Base-by-base conservation (phyloP, 495 filamentous ascomycete species). In the Oidiodendron maius region DNA sequence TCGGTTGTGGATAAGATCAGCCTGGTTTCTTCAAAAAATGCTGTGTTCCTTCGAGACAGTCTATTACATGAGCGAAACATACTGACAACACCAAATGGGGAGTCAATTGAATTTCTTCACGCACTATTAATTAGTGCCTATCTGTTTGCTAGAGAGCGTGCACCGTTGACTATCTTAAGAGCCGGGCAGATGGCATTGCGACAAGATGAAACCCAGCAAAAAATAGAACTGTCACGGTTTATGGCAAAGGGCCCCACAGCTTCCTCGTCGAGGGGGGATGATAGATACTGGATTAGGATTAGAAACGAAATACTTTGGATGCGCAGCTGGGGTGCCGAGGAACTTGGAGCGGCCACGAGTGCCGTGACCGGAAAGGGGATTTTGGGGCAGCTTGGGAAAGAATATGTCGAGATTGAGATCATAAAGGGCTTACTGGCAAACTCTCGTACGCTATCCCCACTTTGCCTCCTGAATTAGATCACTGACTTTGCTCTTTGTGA, bases 251-350 rank as follows among this genome's bases (percentile, higher is more conserved):
- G 74, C 3, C 61, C 68, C 22, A 71, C 68, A 17, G 40, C 48
- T 42, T 44, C 37, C 1, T 37, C 71, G 12, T 8, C n/a, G 0
- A 78, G 72, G 42, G 76, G 72, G 37, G 78, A 85, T 49, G 79
- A 81, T 20, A 77, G 74, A 51, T 78, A 82, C 40, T 95, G 90
- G 90, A 69, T 69, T 30, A 64, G 65, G 18, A 70, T 78, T 6
- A 74, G 87, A 30, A 72, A 78, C 42, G 78, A 86, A 58, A 61
- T 96, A 13, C 65, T 91, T 1, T 95, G 90, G 90, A 77, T 96
- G 23, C 78, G 80, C 57, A 77, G 82, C 61, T 95, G 90, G 90
- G 84, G 81, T 18, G 67, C 71, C 2, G 74, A 78, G 43, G 58
- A 69, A 10, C 55, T 62, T 44, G 61, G 52, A 18, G 56, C 49